Conservation (phyloP, 2,329 filamentous ascomycete genomes). For the Polytolypa hystricis region DNA sequence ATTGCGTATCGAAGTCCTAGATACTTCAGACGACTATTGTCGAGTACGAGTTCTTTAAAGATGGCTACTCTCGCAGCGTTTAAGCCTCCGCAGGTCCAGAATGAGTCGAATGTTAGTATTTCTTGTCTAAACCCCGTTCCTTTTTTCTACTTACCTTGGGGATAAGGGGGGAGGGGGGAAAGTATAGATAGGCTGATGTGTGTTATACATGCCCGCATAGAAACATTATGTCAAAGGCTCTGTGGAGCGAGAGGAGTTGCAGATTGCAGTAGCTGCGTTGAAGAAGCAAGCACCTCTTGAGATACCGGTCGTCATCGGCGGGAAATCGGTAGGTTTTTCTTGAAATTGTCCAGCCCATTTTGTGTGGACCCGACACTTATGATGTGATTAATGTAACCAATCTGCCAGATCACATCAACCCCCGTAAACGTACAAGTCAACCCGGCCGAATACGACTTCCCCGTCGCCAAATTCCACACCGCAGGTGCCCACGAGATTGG, state of each 20-base stretch:
- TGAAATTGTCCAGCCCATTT: no score
- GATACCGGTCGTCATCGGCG: slow-evolving; percentile 73
- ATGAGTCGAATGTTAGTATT: slow-evolving; percentile 83
- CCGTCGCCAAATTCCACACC: slow-evolving; percentile 74
- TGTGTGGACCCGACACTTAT: not conserved
- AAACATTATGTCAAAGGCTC: slow-evolving; percentile 84
- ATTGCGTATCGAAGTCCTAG: no score
- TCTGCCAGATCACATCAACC: slow-evolving; percentile 52
- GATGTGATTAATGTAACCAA: not conserved
- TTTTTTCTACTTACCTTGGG: slow-evolving; percentile 5
- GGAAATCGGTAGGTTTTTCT: slow-evolving; percentile 62
- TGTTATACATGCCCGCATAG: slow-evolving; percentile 35
- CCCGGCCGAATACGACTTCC: slow-evolving; percentile 65
- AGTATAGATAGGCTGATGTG: not conserved
- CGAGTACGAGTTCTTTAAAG: no score
- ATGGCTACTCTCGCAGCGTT: slow-evolving; percentile 62
- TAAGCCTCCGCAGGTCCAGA: slow-evolving; percentile 74
- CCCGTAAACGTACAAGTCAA: slow-evolving; percentile 60
- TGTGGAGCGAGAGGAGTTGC: slow-evolving; percentile 62
- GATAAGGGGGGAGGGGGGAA: not conserved
- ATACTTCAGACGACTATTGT: no score
- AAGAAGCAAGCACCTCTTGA: slow-evolving; percentile 60
- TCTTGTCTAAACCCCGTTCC: not conserved
- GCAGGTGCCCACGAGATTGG: slow-evolving; percentile 67
- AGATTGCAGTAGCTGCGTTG: slow-evolving; percentile 58